A percentile compares a stretch with the other conserved stretches of the same genome.
Evolutionary conservation across 2,329 filamentous ascomycete species (phyloP).

Genomic region (Hysterium pulicare): DNA sequence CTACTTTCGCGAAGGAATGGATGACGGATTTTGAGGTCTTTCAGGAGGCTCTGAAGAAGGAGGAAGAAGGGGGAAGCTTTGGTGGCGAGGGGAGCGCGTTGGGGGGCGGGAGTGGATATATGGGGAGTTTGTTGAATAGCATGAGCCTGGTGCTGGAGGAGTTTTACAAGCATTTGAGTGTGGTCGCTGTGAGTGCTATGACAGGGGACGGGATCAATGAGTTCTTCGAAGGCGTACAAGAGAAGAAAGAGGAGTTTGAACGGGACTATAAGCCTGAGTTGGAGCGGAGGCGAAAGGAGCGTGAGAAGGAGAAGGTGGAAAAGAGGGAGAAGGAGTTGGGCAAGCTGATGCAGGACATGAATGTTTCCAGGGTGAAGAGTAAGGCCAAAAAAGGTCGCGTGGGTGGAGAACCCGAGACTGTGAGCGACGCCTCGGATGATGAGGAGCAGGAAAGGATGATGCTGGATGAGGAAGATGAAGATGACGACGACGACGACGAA

Average conservation of each 20-base stretch:
- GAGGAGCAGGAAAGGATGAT: conserved; percentile 41
- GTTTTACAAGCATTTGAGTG: conserved; percentile 90
- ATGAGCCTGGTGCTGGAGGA: conserved; percentile 98
- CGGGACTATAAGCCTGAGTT: conserved; percentile 90
- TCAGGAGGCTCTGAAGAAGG: conserved; percentile 75
- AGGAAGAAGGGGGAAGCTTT: conserved; percentile 75
- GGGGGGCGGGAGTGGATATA: conserved; percentile 80
- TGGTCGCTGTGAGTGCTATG: conserved; percentile 91
- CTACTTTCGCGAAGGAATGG: conserved; percentile 92
- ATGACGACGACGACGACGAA: conserved; percentile 57
- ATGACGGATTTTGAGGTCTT: conserved; percentile 99
- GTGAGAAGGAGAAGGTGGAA: conserved; percentile 70
- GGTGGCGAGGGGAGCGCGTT: conserved; percentile 63
- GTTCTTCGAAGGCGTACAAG: conserved; percentile 85
- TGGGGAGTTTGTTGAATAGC: conserved; percentile 91
- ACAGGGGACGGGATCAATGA: conserved; percentile 87
- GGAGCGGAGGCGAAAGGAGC: conserved; percentile 70
- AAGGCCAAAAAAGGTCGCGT: conserved; percentile 29
- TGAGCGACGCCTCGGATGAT: conserved; percentile 50
- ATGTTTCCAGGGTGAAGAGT: conserved; percentile 42
- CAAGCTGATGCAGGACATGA: conserved; percentile 94
- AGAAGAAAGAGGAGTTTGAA: conserved; percentile 85
- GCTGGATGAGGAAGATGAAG: conserved; percentile 46
- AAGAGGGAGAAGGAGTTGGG: conserved; percentile 77
- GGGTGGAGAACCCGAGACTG: conserved; percentile 48